Evolutionary conservation across 2,329 filamentous ascomycete species (phyloP).

Genomic region (Colletotrichum orbiculare): DNA sequence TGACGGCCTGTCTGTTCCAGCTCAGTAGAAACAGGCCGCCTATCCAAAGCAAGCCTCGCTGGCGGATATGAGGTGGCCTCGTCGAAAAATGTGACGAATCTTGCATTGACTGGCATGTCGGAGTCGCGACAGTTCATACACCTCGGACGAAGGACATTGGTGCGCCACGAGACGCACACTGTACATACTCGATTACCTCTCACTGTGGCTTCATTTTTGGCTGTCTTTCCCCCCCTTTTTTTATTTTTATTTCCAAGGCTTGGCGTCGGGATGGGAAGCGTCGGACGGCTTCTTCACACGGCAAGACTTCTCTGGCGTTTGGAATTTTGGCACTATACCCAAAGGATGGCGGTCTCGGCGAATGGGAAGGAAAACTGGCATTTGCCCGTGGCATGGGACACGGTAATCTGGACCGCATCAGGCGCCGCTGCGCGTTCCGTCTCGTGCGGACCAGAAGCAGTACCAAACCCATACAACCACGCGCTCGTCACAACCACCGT

Average conservation of each 20-base stretch:
- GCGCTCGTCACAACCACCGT: too few relatives aligned
- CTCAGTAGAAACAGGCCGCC: not conserved
- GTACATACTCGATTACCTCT: constrained; percentile 31
- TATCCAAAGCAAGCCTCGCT: constrained; percentile 28
- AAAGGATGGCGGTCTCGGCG: constrained; percentile 16
- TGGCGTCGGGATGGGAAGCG: constrained; percentile 29
- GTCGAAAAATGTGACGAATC: not conserved
- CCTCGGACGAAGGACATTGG: not conserved
- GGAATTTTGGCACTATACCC: constrained; percentile 32
- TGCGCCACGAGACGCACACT: constrained; percentile 12
- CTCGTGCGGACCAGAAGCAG: too few relatives aligned
- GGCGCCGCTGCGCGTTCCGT: not conserved
- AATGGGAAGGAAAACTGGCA: constrained; percentile 8
- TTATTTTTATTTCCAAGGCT: constrained; percentile 23
- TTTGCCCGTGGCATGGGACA: not conserved
- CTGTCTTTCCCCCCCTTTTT: not conserved
- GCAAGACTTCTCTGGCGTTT: constrained; percentile 23
- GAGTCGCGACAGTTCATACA: too few relatives aligned
- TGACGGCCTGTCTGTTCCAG: not conserved
- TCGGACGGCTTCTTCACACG: constrained; percentile 18
- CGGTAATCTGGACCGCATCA: not conserved
- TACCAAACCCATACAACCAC: too few relatives aligned
- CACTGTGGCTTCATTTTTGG: constrained; percentile 14
- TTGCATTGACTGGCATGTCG: not conserved
- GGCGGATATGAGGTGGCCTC: constrained; percentile 27